Percentiles rank a stretch among this genome's conserved stretches.
These are phyloP conservation scores for Torulaspora quercuum DNA, from an alignment of 805 yeast species.

Conservation along the genomic window DNA sequence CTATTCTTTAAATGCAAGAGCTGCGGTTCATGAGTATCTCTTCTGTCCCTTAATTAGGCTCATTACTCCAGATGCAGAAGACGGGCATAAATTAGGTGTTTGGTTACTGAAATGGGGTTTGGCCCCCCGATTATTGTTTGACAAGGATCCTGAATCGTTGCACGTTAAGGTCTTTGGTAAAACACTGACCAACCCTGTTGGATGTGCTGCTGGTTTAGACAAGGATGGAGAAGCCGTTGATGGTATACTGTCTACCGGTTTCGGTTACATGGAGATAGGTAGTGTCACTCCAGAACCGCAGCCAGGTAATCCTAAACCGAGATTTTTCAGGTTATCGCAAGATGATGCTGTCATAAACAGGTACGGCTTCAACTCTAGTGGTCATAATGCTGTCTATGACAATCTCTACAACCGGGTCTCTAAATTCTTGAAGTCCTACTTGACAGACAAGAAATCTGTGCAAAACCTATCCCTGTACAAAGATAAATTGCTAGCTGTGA, in stretches of 20 bases:
- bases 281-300: constrained; percentile 91
- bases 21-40: constrained; percentile 77
- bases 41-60: constrained; percentile 72
- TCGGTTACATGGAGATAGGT: constrained; percentile 88
- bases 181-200: constrained; percentile 69
- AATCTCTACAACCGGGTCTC: constrained; percentile 64
- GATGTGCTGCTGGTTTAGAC: constrained; percentile 94
- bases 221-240: constrained; percentile 92
- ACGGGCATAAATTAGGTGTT: constrained; percentile 77
- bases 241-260: constrained; percentile 70
- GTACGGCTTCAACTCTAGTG: constrained; percentile 91
- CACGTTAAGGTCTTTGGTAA: constrained; percentile 64
- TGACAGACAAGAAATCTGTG: constrained; percentile 24
- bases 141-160: constrained; percentile 49
- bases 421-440: constrained; percentile 34
- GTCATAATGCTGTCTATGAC: constrained; percentile 71
- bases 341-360: constrained; percentile 93
- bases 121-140: constrained; percentile 57
- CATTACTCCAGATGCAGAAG: constrained; percentile 70
- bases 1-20: constrained; percentile 70
- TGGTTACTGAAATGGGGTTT: constrained; percentile 64
- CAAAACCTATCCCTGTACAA: constrained; percentile 51
- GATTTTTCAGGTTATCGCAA: constrained; percentile 79
- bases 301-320: constrained; percentile 90
- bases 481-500: constrained; percentile 70